Base-by-base conservation (phyloP, 2,329 filamentous ascomycete species). In the Falciphora oryzae region DNA sequence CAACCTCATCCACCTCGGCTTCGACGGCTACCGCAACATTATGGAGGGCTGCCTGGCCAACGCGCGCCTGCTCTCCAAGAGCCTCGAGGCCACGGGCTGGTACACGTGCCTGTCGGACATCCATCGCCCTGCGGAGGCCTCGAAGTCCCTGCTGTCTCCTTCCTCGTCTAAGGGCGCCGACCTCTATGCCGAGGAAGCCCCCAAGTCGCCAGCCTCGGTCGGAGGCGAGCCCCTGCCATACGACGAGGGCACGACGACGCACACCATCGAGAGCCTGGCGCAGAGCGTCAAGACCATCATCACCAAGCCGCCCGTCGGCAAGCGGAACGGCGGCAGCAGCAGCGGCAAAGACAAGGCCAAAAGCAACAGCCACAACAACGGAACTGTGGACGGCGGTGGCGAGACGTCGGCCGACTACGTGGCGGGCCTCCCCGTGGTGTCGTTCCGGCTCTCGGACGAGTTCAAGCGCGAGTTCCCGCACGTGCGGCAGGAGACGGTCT, bases 1-100 rank as follows among this genome's bases (percentile, higher is more conserved):
- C 75, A 90, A 91, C 69, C 78, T 91, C 16, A 86, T 91, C 66
- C 88, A 90, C 67, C 81, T 91, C 0, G 89, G 89, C 2, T 88
- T 86, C 73, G 77, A 78, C 2, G 89, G 89, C 13, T 92, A 88
- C 74, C 81, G 80, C 14, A 76, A 78, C 50, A 81, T 89, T 66
- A 89, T 87, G 84, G 87, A 89, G 71, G 89, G 89, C 71, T 85
- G 84, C 61, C 76, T 91, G 53, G 73, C 81, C 35, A 90, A 90
- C 70, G 87, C 88, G 1, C 80, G 88, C 2, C 73, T 90, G 1
- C 76, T 90, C 18, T 87, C 84, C 61, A 84, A 87, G 66, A 81
- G 81, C 11, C 78, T 90, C 13, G 88, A 90, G 71, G 81, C 82
- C 2, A 89, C 86, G 0, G 84, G 84, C 2, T 90, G 87, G 87